Percentiles rank a stretch among this genome's conserved stretches.
These are phyloP conservation scores for Torrubiella hemipterigena DNA, from an alignment of 2,329 filamentous ascomycete species.

Conservation along the genomic window DNA sequence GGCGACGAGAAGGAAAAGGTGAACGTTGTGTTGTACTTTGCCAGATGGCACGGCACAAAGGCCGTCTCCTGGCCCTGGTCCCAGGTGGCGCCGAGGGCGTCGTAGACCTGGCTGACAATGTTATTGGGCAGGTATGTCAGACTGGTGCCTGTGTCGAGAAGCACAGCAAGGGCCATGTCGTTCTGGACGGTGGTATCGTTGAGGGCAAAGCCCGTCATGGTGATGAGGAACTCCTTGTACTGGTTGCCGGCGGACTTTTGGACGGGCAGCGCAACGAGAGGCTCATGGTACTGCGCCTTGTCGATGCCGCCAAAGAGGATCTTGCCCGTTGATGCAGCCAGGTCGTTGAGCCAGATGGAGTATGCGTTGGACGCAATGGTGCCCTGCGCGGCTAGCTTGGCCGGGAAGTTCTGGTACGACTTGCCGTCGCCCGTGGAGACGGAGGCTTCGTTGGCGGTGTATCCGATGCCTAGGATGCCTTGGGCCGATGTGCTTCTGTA, in stretches of 20 bases:
- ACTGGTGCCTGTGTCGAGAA: slow-evolving; percentile 61
- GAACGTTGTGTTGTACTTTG: slow-evolving; percentile 25
- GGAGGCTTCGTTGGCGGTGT: slow-evolving; percentile 65
- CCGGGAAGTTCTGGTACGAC: slow-evolving; percentile 58
- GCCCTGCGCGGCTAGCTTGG: slow-evolving; percentile 47
- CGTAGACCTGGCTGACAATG: slow-evolving; percentile 42
- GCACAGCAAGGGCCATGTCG: slow-evolving; percentile 44
- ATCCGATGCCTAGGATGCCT: slow-evolving; percentile 80
- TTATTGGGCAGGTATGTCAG: slow-evolving; percentile 54
- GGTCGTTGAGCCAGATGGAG: slow-evolving; percentile 65
- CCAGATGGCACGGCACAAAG: slow-evolving; percentile 48
- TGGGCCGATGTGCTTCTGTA: slow-evolving; percentile 49
- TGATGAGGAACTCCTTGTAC: slow-evolving; percentile 56
- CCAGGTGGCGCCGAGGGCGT: slow-evolving; percentile 46
- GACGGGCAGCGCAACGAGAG: slow-evolving; percentile 55
- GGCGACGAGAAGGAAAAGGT: slow-evolving; percentile 41
- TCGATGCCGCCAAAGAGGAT: slow-evolving; percentile 70
- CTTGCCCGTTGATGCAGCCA: slow-evolving; percentile 50
- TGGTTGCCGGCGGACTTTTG: slow-evolving; percentile 36
- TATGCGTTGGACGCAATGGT: slow-evolving; percentile 56
- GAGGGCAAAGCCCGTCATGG: slow-evolving; percentile 46
- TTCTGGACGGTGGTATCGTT: slow-evolving; percentile 28
- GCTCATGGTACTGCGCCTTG: slow-evolving; percentile 48
- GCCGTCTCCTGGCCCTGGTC: slow-evolving; percentile 39
- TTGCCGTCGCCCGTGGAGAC: slow-evolving; percentile 41